A percentile compares a stretch with the other conserved stretches of the same genome.
phyloP scores from a whole-genome alignment of 306 rosid genomes.

The Hippophae gyantsensis region DNA sequence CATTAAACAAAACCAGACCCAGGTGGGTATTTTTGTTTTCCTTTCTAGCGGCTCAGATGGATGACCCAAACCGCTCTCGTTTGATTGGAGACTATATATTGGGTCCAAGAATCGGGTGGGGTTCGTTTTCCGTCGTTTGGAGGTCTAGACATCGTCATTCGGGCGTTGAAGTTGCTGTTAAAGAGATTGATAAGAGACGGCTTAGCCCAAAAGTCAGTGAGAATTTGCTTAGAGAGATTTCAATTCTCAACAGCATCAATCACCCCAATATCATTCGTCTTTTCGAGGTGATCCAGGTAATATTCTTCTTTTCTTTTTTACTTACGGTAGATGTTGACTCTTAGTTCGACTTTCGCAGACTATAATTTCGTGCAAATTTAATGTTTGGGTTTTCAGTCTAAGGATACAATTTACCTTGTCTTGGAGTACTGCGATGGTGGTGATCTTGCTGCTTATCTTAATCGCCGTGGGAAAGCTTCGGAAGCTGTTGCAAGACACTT shows the following conservation, averaged over 20 bases:
- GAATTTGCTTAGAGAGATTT: constrained; percentile 64
- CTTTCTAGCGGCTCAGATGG: constrained; percentile 11
- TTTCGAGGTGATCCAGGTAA: constrained; percentile 58
- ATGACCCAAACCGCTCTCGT: constrained; percentile 23
- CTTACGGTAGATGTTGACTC: not conserved
- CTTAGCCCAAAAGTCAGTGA: constrained; percentile 65
- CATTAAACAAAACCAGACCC: constrained; percentile 14
- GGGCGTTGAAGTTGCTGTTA: constrained; percentile 76
- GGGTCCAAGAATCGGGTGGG: constrained; percentile 69
- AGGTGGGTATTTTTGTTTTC: constrained; percentile 5
- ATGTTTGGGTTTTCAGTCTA: constrained; percentile 37
- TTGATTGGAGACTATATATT: constrained; percentile 69
- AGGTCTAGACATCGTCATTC: constrained; percentile 49
- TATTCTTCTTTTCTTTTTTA: not conserved
- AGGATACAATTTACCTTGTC: constrained; percentile 77
- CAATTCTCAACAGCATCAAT: constrained; percentile 67
- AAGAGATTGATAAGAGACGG: constrained; percentile 61
- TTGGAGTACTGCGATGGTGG: constrained; percentile 96
- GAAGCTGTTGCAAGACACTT: constrained; percentile 69
- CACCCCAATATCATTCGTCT: constrained; percentile 79
- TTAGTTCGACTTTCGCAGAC: not conserved
- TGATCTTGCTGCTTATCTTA: constrained; percentile 62
- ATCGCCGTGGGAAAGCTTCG: constrained; percentile 58
- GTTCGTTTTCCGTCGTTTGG: constrained; percentile 92
- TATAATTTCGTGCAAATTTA: constrained; percentile 1